These are phyloP conservation scores for Melaleuca alternifolia DNA, from an alignment of 345 rosid genomes.

Conservation along the genomic window DNA sequence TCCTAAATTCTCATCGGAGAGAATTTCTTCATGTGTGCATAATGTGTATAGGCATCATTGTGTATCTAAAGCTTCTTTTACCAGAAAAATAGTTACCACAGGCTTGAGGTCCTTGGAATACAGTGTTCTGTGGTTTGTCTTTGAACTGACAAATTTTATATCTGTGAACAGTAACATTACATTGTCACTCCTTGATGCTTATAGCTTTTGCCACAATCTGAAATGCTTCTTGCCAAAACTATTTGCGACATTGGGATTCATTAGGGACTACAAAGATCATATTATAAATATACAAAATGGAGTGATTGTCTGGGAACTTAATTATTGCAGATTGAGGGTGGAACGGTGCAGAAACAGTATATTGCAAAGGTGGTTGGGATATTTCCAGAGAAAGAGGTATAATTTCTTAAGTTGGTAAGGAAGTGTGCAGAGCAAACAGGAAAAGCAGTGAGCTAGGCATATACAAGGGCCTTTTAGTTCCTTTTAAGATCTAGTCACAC, in stretches of 20 bases:
- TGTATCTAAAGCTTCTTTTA: background rate
- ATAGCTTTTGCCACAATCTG: background rate
- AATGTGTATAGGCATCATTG: background rate
- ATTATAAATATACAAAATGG: background rate
- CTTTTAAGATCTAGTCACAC: background rate
- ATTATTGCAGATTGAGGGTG: slow-evolving; percentile 68
- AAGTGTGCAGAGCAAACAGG: background rate
- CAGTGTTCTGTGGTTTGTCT: background rate
- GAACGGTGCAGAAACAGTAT: slow-evolving; percentile 62
- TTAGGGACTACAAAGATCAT: background rate
- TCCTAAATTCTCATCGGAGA: background rate
- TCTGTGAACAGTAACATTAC: background rate
- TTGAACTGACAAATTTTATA: background rate
- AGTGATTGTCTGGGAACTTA: background rate
- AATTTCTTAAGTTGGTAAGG: background rate
- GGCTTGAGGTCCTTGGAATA: background rate
- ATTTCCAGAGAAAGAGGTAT: slow-evolving; percentile 81
- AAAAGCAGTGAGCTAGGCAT: background rate
- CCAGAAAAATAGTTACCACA: background rate
- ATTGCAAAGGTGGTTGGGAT: slow-evolving; percentile 69
- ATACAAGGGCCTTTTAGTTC: background rate
- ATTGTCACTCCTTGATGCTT: background rate
- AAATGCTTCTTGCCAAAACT: background rate
- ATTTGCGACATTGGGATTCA: background rate
- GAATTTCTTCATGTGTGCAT: background rate